Evolutionary conservation across 345 rosid genomes (phyloP).

Genomic region (Eutrema heterophyllum): DNA sequence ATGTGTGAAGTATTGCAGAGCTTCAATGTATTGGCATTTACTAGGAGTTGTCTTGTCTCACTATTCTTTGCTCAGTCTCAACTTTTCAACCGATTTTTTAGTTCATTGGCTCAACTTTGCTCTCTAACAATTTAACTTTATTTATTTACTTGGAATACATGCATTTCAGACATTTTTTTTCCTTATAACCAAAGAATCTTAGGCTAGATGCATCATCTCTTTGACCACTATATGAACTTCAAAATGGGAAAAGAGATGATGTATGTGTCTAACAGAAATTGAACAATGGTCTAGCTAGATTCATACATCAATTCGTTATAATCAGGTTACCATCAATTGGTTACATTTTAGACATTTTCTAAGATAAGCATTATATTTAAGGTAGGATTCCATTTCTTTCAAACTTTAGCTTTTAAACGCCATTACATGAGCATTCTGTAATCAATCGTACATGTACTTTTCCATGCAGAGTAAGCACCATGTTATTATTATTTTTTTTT

Average conservation of each 20-base stretch:
- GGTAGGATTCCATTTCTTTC: too few relatives aligned
- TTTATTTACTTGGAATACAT: neutral
- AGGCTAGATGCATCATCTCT: too few relatives aligned
- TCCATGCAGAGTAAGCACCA: too few relatives aligned
- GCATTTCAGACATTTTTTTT: neutral
- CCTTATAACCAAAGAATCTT: neutral
- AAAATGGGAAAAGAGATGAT: neutral
- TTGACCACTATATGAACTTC: too few relatives aligned
- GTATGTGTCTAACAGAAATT: neutral
- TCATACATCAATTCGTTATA: too few relatives aligned
- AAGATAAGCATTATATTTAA: too few relatives aligned
- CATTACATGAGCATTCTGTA: too few relatives aligned
- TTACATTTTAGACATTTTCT: too few relatives aligned
- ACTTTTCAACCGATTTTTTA: neutral
- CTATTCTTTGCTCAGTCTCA: constrained; percentile 2
- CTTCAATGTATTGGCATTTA: constrained; percentile 8
- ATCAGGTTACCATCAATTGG: too few relatives aligned
- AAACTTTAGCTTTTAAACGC: too few relatives aligned
- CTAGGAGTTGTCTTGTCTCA: constrained; percentile 15
- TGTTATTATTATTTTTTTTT: too few relatives aligned
- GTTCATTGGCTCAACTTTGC: neutral
- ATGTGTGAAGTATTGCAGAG: constrained; percentile 5
- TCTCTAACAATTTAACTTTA: neutral
- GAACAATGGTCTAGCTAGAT: neutral
- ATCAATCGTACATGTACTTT: too few relatives aligned